Evolutionary conservation across 805 yeast genomes (phyloP).

Genomic region (Myxozyma neglecta): DNA sequence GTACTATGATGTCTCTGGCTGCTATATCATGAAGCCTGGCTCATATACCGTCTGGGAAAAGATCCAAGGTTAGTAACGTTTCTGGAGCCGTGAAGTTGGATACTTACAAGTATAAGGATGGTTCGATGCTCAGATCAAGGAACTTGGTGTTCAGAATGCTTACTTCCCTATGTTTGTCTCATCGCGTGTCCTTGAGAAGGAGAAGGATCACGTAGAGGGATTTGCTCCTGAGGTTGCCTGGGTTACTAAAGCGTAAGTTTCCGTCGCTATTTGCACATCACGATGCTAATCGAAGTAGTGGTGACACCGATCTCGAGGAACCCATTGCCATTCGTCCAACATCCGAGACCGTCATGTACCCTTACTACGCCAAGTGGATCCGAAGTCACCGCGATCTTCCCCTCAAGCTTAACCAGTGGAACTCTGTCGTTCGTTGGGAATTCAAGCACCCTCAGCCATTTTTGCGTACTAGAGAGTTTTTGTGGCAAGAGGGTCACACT

Average conservation of each 20-base stretch:
- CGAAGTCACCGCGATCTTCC: conserved; percentile 98
- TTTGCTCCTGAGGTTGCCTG: conserved; percentile 99
- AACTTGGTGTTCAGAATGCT: conserved; percentile 88
- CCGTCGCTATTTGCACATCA: not conserved
- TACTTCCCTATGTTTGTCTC: conserved; percentile 99
- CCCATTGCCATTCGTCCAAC: conserved; percentile 99
- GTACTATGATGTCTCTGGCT: conserved; percentile 97
- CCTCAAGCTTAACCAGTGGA: conserved; percentile 96
- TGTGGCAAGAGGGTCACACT: conserved; percentile 99
- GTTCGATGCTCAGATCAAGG: conserved; percentile 79
- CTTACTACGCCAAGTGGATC: conserved; percentile 98
- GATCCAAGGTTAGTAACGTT: conserved; percentile 53
- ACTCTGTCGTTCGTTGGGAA: conserved; percentile 99
- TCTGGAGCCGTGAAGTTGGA: not conserved
- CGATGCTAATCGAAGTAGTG: conserved; percentile 40
- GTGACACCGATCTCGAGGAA: conserved; percentile 89
- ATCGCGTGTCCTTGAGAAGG: conserved; percentile 86
- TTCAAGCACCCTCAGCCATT: conserved; percentile 99
- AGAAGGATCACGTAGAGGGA: conserved; percentile 98
- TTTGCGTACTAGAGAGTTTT: conserved; percentile 95
- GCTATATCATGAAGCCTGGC: conserved; percentile 95
- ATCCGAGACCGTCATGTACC: conserved; percentile 99
- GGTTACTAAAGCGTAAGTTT: conserved; percentile 79
- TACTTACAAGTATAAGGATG: conserved; percentile 45
- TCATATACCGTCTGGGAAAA: conserved; percentile 93